Evolutionary conservation across 371 early-diverging fungal species (phyloP), one percentile per base, ranked within the genome.

Genomic region (Capniomyces stellatus): DNA sequence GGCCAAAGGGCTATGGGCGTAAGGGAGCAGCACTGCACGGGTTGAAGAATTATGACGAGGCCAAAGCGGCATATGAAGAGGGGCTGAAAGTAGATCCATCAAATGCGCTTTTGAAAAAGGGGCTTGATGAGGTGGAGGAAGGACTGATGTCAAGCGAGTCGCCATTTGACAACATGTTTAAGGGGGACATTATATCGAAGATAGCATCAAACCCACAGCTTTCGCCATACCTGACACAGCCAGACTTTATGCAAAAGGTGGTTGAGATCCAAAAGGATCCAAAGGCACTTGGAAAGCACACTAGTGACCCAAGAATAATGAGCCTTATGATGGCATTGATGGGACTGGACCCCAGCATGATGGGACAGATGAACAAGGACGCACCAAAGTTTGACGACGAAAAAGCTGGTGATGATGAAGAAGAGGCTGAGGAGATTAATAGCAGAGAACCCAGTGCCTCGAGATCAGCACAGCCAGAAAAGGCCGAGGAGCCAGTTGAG

Each of bases 1-100:
- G 89, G 89, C 71, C 83, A 58, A 89, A 90, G 76, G 88, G 87
- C 24, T 90, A 89, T 70, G 72, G 82, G 30, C 79, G 91, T 58
- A 81, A 84, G 66, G 90, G 86, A 12, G 82, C 87, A 28, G 90
- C 90, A 13, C 75, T 84, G 35, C 74, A 73, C 56, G 90, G 90
- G 23, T 61, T 87, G 43, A 72, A 71, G 8, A 64, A 72, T 39
- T 64, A 71, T 43, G 71, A 69, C 23, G 83, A 83, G 28, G 87
- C 90, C 24, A 70, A 64, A 23, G 75, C 77, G n/a, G 75, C 79
- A 3, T 89, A 84, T 63, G 65, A 78, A 56, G 75, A 60, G 35
- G 89, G 87, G 31, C 71, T 89, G 54, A 72, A 77, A 59, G 6
- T 81, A 29, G 90, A 89, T 52, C 89, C 89, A 23, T 65, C 60